Base-by-base conservation (phyloP, 345 rosid genomes). In the Boechera divaricarpa region DNA sequence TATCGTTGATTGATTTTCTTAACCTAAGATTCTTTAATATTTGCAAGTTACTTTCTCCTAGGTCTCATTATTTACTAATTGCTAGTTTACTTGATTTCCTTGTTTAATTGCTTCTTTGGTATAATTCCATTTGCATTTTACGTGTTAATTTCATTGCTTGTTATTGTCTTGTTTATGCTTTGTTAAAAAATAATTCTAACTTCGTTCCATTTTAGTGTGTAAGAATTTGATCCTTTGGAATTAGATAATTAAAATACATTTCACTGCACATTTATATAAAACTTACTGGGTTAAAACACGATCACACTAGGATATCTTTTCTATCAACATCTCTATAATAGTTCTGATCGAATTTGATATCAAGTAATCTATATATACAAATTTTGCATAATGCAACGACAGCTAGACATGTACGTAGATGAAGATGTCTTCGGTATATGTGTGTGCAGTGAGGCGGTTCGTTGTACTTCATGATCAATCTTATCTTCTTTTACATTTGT, bases 401-500 rank as follows among this genome's bases (percentile, higher is more conserved):
- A 75, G 73, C 53, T 75, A 49, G 67, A 15, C 51, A 21, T 61
- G 57, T 56, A 41, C 12, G 51, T 35, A 42, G 55, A 76, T 18
- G 61, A 67, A 58, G 36, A 53, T 54, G 33, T 59, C 1, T 18
- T 67, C 29, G 63, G 53, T 61, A 57, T 59, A 10, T 52, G 51
- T 58, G 61, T 61, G 53, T 75, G 52, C 55, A 36, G 73, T 35
- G 39, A 59, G 68, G 53, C 24, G 47, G 69, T 59, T 68, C 63
- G 79, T 52, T 77, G 70, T 69, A 76, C 51, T 5, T 41, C 70
- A 63, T 54, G 80, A 62, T 69, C 65, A 13, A 72, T 77, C 72
- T 77, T 77, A 64, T 77, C 67, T 64, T 77, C 55, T 71, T 77
- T 53, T 44, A 62, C 75, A 70, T 41, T 36, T 71, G 45, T 47